Percentiles rank a stretch among this genome's conserved stretches.
These are phyloP conservation scores for Fomitopsis palustris DNA, from an alignment of 1,284 basidiomycete genomes.

Conservation along the genomic window DNA sequence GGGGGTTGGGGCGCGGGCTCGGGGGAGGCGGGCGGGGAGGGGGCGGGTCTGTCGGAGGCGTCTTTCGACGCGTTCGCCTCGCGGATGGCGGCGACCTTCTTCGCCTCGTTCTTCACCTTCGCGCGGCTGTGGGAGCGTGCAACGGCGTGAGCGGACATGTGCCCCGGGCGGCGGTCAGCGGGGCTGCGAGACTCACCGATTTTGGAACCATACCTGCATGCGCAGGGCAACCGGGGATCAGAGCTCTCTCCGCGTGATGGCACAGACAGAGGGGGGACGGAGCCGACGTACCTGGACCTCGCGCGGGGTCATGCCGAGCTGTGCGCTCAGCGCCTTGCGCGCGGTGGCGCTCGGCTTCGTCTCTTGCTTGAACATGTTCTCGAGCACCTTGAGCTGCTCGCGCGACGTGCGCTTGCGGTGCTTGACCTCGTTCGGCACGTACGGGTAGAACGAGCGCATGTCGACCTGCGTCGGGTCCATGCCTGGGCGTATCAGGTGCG, in stretches of 20 bases:
- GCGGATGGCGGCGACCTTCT: slow-evolving; percentile 26
- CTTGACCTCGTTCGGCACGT: slow-evolving; percentile 87
- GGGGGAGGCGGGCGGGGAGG: slow-evolving; percentile 1
- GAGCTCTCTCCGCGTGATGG: too few relatives aligned
- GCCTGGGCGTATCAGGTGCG: slow-evolving; percentile 42
- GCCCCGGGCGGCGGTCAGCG: not conserved
- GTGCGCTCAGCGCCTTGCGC: slow-evolving; percentile 73
- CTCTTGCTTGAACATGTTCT: slow-evolving; percentile 80
- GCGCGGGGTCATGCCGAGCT: slow-evolving; percentile 88
- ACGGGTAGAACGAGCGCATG: slow-evolving; percentile 76
- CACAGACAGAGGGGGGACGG: slow-evolving; percentile 1
- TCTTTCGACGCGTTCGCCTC: not conserved
- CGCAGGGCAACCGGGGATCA: slow-evolving; percentile 4
- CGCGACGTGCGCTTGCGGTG: slow-evolving; percentile 84
- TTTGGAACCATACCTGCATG: slow-evolving; percentile 85
- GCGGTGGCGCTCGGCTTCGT: slow-evolving; percentile 86
- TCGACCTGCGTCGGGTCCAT: slow-evolving; percentile 62
- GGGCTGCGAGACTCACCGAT: slow-evolving; percentile 49
- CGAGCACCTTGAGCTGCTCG: slow-evolving; percentile 82
- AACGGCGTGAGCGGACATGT: slow-evolving; percentile 6
- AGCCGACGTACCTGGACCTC: slow-evolving; percentile 79
- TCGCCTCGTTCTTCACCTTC: slow-evolving; percentile 67
- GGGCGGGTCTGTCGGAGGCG: not conserved
- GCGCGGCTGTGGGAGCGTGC: slow-evolving; percentile 43
- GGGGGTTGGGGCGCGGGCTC: not conserved